phyloP scores from a whole-genome alignment of 2,329 filamentous ascomycete genomes.

The Cladosporium sp. region DNA sequence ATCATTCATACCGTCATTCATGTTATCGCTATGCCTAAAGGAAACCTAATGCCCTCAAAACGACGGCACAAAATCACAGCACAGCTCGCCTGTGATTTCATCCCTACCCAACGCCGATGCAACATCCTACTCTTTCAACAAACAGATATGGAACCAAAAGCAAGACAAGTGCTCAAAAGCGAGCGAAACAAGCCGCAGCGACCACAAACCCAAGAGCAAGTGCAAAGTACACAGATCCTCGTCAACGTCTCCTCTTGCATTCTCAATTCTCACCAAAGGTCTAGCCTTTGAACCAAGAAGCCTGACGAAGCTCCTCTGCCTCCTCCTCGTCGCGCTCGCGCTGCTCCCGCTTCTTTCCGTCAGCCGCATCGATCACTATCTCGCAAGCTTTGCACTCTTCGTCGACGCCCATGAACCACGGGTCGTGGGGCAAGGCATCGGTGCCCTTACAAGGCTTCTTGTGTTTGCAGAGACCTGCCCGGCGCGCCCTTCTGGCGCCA shows the following conservation, averaged over 20 bases:
- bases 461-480: neutral
- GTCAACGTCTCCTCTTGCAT: neutral
- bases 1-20: neutral
- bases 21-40: neutral
- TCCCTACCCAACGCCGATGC: neutral
- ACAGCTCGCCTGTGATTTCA: neutral
- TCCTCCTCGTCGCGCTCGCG: neutral
- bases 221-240: neutral
- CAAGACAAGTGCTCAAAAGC: neutral
- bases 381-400: neutral
- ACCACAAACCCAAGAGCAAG: neutral
- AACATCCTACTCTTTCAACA: neutral
- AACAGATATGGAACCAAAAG: neutral
- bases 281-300: too few relatives aligned
- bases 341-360: neutral
- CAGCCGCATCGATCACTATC: neutral
- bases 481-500: neutral
- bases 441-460: neutral
- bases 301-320: too few relatives aligned
- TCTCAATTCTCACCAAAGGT: too few relatives aligned
- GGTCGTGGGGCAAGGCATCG: neutral
- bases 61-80: neutral
- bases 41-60: neutral
- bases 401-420: neutral
- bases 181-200: neutral